phyloP scores from a whole-genome alignment of 176 grass and related monocot species.

The Carex kokanica region DNA sequence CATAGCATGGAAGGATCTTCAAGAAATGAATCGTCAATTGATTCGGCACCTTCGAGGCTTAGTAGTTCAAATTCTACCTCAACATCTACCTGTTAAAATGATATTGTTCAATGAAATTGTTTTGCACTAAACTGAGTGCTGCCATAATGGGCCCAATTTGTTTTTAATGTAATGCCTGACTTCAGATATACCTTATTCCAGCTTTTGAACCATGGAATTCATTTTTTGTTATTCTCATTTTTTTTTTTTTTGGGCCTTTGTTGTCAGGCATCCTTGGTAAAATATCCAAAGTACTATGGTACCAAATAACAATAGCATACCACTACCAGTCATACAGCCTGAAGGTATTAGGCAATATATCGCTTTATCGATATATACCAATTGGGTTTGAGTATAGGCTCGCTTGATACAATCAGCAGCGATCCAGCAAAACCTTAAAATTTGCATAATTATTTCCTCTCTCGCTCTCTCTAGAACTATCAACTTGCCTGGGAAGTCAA shows the following conservation, averaged over 20 bases:
- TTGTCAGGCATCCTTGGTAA: too few relatives aligned
- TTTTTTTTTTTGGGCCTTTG: too few relatives aligned
- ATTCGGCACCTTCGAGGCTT: constrained; percentile 38
- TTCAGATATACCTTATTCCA: too few relatives aligned
- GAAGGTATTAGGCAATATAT: background rate
- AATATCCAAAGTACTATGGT: too few relatives aligned
- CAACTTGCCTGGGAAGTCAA: constrained; percentile 34
- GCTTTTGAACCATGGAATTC: too few relatives aligned
- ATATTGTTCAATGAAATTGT: background rate
- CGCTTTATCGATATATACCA: background rate
- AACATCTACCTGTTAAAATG: constrained; percentile 42
- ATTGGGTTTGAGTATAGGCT: background rate
- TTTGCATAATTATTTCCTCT: background rate
- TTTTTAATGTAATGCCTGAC: background rate
- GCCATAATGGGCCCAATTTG: background rate
- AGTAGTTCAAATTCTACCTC: constrained; percentile 46
- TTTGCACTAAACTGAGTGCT: background rate
- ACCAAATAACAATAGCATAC: too few relatives aligned
- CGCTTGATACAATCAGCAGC: background rate
- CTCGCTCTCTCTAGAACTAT: too few relatives aligned
- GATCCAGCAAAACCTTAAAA: background rate
- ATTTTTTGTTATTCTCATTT: too few relatives aligned
- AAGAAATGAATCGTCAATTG: constrained; percentile 33
- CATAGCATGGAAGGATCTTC: constrained; percentile 56
- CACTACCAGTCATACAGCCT: too few relatives aligned